A percentile compares a stretch with the other conserved stretches of the same genome.
Conservation (phyloP, 495 filamentous ascomycete genomes). For the Trichoderma orchidacearum region DNA sequence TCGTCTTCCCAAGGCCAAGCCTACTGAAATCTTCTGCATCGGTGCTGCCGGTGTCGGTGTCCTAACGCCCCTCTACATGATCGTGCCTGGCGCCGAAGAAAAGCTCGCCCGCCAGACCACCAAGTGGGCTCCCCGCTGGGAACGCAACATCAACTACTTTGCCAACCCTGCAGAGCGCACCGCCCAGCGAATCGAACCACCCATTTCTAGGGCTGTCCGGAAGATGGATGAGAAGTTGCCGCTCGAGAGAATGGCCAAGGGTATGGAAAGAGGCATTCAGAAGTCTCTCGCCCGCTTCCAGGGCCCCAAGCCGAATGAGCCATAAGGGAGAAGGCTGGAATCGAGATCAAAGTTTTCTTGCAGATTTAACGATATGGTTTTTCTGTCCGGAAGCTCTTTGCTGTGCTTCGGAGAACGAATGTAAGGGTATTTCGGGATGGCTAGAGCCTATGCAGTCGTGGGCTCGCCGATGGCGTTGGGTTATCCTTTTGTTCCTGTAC, state of each 20-base stretch:
- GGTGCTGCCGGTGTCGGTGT: slow-evolving; percentile 25
- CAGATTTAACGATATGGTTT: too few relatives aligned
- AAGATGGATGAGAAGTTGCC: slow-evolving; percentile 24
- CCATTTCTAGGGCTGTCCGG: slow-evolving; percentile 23
- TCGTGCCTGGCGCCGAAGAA: slow-evolving; percentile 30
- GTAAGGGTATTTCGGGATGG: neutral
- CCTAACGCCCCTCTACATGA: slow-evolving; percentile 35
- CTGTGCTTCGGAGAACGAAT: neutral
- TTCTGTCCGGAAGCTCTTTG: neutral
- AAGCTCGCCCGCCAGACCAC: slow-evolving; percentile 24
- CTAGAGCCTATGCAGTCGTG: neutral
- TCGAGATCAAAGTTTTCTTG: too few relatives aligned
- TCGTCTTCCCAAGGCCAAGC: slow-evolving; percentile 23
- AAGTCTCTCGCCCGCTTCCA: slow-evolving; percentile 17
- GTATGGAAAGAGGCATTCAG: slow-evolving; percentile 25
- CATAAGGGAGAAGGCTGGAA: too few relatives aligned
- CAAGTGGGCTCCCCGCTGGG: slow-evolving; percentile 36
- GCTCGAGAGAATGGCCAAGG: slow-evolving; percentile 29
- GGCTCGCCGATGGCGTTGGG: neutral
- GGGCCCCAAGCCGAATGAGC: neutral
- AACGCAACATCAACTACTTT: slow-evolving; percentile 34
- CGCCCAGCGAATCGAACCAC: slow-evolving; percentile 26
- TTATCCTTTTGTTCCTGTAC: neutral
- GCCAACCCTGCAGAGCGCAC: slow-evolving; percentile 25
- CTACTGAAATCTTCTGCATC: slow-evolving; percentile 26